Evolutionary conservation across 2,329 filamentous ascomycete genomes (phyloP).

Genomic region (Zymoseptoria ardabiliae): DNA sequence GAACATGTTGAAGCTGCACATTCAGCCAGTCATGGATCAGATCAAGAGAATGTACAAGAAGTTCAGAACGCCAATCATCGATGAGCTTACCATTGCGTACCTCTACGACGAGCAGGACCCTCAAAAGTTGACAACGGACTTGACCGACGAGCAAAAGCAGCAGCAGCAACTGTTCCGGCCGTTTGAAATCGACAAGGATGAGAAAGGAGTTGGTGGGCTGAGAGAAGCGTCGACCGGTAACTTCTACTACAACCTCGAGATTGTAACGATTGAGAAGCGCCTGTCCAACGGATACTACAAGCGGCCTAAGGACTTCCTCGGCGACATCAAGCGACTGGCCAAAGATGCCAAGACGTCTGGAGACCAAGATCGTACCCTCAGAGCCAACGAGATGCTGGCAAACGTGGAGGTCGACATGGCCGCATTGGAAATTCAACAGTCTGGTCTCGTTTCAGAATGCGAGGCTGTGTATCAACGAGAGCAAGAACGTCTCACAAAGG

Average conservation of each 20-base stretch:
- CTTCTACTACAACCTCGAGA: constrained; percentile 92
- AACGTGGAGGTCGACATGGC: constrained; percentile 93
- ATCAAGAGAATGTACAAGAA: constrained; percentile 85
- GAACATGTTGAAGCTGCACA: constrained; percentile 77
- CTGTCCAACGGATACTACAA: constrained; percentile 95
- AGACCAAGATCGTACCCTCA: constrained; percentile 75
- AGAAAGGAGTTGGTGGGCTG: constrained; percentile 68
- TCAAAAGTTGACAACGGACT: constrained; percentile 52
- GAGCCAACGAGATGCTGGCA: constrained; percentile 82
- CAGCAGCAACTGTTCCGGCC: constrained; percentile 57
- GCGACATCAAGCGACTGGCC: constrained; percentile 75
- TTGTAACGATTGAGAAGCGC: constrained; percentile 89
- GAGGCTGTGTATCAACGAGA: constrained; percentile 73
- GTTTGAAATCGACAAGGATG: constrained; percentile 72
- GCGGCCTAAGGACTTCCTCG: constrained; percentile 78
- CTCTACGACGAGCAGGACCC: constrained; percentile 79
- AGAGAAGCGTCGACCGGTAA: constrained; percentile 68
- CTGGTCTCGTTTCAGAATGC: constrained; percentile 62
- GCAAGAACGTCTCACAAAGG: constrained; percentile 48
- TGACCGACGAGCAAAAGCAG: constrained; percentile 48
- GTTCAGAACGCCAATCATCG: constrained; percentile 74
- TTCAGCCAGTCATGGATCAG: constrained; percentile 96
- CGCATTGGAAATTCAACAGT: constrained; percentile 59
- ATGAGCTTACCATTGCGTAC: constrained; percentile 67
- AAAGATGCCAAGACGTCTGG: constrained; percentile 76